Evolutionary conservation across 140 eudicot species (phyloP).

Genomic region (Stevia rebaudiana): DNA sequence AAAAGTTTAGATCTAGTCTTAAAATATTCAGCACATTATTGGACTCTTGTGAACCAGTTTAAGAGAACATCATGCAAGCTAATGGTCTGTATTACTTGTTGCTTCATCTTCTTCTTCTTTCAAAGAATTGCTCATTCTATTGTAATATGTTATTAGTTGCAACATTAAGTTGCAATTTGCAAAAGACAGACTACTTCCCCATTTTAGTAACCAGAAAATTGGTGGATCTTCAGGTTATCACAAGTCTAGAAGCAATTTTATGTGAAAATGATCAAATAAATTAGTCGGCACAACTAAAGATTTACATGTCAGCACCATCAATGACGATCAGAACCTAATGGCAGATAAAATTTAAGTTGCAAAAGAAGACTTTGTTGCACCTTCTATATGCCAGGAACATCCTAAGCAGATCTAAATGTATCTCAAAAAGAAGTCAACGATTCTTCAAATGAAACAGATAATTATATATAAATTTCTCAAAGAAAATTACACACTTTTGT

Average conservation of each 20-base stretch:
- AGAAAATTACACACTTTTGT: too few relatives aligned
- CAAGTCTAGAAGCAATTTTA: conserved; percentile 18
- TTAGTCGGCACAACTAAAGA: neutral
- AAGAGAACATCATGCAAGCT: neutral
- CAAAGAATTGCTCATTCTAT: neutral
- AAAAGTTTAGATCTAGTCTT: neutral
- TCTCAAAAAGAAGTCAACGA: too few relatives aligned
- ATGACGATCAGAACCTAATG: too few relatives aligned
- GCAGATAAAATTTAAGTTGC: too few relatives aligned
- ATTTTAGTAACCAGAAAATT: neutral
- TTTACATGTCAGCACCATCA: neutral
- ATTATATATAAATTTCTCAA: too few relatives aligned
- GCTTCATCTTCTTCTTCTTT: neutral
- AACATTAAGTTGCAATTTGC: neutral
- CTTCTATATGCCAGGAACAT: too few relatives aligned
- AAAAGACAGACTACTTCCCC: neutral
- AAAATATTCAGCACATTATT: neutral
- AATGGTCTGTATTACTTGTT: neutral
- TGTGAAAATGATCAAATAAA: neutral
- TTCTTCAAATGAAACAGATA: too few relatives aligned
- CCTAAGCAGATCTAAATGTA: too few relatives aligned
- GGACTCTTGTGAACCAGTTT: neutral
- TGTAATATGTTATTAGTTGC: neutral
- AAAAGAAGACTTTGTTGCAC: too few relatives aligned
- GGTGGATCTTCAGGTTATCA: neutral